These are phyloP conservation scores for Hymenoscyphus salicellus DNA, from an alignment of 2,329 filamentous ascomycete species.

Conservation along the genomic window DNA sequence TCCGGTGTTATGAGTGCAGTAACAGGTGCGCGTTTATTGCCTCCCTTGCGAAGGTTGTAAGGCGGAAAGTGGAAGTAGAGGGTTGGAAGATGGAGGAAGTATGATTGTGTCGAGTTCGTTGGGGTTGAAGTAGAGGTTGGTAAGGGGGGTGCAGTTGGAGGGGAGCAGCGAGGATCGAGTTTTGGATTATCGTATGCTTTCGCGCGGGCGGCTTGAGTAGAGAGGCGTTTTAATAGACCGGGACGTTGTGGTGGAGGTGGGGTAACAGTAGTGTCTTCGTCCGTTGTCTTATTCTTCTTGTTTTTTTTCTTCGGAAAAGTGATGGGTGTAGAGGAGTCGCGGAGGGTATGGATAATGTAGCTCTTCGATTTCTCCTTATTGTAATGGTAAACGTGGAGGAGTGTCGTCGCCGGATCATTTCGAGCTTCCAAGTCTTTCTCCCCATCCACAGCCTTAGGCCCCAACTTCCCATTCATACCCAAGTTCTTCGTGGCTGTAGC, in stretches of 20 bases:
- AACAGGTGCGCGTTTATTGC: constrained; percentile 12
- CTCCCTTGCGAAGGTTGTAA: constrained; percentile 18
- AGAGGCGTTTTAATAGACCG: too few relatives aligned
- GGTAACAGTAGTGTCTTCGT: too few relatives aligned
- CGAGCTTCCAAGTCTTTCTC: too few relatives aligned
- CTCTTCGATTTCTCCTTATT: constrained; percentile 6
- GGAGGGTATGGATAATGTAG: constrained; percentile 18
- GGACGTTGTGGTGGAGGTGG: too few relatives aligned
- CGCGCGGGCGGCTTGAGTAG: too few relatives aligned
- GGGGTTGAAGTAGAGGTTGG: too few relatives aligned
- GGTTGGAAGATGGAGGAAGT: constrained; percentile 18
- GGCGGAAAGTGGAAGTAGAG: constrained; percentile 15
- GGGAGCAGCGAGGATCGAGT: too few relatives aligned
- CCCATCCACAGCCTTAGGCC: neutral
- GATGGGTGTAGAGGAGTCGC: constrained; percentile 14
- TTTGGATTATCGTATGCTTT: too few relatives aligned
- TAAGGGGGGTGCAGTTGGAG: too few relatives aligned
- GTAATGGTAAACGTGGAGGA: constrained; percentile 20
- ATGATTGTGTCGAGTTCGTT: constrained; percentile 2
- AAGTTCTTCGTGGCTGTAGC: neutral
- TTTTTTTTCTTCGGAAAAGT: too few relatives aligned
- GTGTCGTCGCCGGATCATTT: neutral
- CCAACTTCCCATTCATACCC: neutral
- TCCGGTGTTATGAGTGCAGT: constrained; percentile 9
- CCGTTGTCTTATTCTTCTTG: too few relatives aligned